Conservation (phyloP, 2,329 filamentous ascomycete species). For the Cyphellophora attinorum region DNA sequence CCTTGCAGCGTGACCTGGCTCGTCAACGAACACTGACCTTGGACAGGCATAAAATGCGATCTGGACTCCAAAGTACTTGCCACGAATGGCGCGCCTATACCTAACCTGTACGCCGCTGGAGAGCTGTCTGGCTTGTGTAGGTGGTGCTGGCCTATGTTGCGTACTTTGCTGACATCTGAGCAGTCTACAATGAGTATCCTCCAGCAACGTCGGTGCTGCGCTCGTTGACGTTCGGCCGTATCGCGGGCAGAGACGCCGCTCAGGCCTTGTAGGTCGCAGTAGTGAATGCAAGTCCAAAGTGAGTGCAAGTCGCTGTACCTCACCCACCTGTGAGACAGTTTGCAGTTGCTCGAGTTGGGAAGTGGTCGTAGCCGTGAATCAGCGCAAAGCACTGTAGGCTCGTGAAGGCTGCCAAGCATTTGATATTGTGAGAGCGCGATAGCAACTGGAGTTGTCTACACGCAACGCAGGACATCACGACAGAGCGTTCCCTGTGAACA, state of each 20-base stretch:
- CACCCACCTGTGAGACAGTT: no score
- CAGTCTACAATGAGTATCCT: slow-evolving; percentile 9
- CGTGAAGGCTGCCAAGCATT: no score
- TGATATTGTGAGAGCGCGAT: no score
- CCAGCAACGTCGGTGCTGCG: slow-evolving; percentile 14
- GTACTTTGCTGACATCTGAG: not conserved
- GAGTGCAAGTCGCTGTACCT: no score
- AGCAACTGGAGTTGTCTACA: no score
- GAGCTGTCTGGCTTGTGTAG: slow-evolving; percentile 14
- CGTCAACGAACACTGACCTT: not conserved
- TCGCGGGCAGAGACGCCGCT: slow-evolving; percentile 12
- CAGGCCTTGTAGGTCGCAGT: slow-evolving; percentile 8
- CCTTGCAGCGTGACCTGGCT: not conserved
- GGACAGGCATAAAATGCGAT: slow-evolving; percentile 26
- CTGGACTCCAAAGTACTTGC: slow-evolving; percentile 28
- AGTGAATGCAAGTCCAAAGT: no score
- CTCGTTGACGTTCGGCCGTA: slow-evolving; percentile 14
- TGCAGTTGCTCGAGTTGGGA: no score
- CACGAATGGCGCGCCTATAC: slow-evolving; percentile 30
- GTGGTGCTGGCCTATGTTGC: not conserved
- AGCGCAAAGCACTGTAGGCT: no score
- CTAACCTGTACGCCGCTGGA: slow-evolving; percentile 19
- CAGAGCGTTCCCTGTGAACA: no score
- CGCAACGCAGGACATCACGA: no score
- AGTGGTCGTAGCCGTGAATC: no score